Evolutionary conservation across 2,329 filamentous ascomycete genomes (phyloP).

Genomic region (Neonectria coccinea): DNA sequence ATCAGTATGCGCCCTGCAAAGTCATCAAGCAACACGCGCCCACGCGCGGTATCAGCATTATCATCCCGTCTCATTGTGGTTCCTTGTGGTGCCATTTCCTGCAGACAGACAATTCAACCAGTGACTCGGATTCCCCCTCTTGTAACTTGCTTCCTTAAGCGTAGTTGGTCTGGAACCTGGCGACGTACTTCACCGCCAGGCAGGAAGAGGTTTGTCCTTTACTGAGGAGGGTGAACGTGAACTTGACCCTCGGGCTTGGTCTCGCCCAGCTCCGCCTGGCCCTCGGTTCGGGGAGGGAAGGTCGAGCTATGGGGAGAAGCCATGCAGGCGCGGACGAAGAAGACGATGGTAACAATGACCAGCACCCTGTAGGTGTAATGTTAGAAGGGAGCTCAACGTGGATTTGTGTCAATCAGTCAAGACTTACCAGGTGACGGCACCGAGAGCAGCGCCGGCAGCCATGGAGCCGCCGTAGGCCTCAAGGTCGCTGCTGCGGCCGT

Average conservation of each 20-base stretch:
- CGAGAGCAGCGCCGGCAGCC: slow-evolving; percentile 55
- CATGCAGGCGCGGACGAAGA: slow-evolving; percentile 53
- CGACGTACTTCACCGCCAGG: not conserved
- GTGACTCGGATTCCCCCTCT: not conserved
- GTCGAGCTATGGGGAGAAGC: slow-evolving; percentile 30
- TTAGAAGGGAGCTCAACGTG: not conserved
- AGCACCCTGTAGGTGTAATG: slow-evolving; percentile 49
- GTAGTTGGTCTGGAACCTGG: no score
- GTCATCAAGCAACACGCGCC: slow-evolving; percentile 2
- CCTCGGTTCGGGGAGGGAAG: slow-evolving; percentile 19
- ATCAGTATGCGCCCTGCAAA: slow-evolving; percentile 5
- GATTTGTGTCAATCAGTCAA: not conserved
- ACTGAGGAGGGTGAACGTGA: slow-evolving; percentile 1
- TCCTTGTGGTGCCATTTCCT: not conserved
- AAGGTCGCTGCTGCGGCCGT: slow-evolving; percentile 35
- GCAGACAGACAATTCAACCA: not conserved
- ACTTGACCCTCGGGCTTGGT: slow-evolving; percentile 26
- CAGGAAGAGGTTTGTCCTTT: not conserved
- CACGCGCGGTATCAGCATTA: not conserved
- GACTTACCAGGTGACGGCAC: slow-evolving; percentile 55
- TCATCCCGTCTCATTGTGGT: not conserved
- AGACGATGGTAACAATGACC: slow-evolving; percentile 52
- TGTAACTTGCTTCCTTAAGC: not conserved
- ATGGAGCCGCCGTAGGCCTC: slow-evolving; percentile 45
- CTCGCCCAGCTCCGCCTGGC: slow-evolving; percentile 33